Evolutionary conservation across 2,329 filamentous ascomycete genomes (phyloP), one percentile per base, ranked within the genome.

Genomic region (Coniella vitis): DNA sequence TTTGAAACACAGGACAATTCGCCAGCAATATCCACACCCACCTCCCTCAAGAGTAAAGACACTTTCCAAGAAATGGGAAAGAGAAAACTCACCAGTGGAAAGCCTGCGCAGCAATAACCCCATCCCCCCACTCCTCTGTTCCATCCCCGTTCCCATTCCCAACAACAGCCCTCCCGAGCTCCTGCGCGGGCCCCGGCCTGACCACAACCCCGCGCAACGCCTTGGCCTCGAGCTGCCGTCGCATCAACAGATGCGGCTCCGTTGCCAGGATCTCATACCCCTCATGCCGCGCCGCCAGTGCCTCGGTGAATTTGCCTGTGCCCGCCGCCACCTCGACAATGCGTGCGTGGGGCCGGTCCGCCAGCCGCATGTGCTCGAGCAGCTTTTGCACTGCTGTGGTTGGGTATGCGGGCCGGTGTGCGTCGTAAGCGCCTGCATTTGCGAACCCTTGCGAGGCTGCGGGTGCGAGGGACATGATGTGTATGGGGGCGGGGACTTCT

Each of bases 361-460:
- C 65, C 8, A 87, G 62, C 5, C 69, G 65, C n/a, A 85, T 67
- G 42, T 73, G 69, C 14, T 61, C 57, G 3, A 90, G 73, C 16
- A 90, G 74, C 32, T 67, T 64, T 17, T 77, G 67, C 13, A 86
- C 76, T 4, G 79, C 78, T 48, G 73, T 71, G 1, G 70, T 56
- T 1, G 79, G 74, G 63, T 88, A 89, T 0, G 79, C 78, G 2
- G 86, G 86, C 13, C 86, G 77, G 61, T 88, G 71, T 35, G 73
- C 64, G 60, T 89, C 84, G 63, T 90, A 89, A 19, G 72, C 69
- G 2, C 71, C 61, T 16, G 83, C 83, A 55, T 86, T 72, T 54
- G 75, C 68, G 63, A 88, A 89, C 48, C 84, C 84, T 45, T 83
- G 72, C 5, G 62, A 58, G 39, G 71, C 71, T 4, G 54, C 59